phyloP scores from a whole-genome alignment of 2,329 filamentous ascomycete species.

The Neocucurbitaria cava region DNA sequence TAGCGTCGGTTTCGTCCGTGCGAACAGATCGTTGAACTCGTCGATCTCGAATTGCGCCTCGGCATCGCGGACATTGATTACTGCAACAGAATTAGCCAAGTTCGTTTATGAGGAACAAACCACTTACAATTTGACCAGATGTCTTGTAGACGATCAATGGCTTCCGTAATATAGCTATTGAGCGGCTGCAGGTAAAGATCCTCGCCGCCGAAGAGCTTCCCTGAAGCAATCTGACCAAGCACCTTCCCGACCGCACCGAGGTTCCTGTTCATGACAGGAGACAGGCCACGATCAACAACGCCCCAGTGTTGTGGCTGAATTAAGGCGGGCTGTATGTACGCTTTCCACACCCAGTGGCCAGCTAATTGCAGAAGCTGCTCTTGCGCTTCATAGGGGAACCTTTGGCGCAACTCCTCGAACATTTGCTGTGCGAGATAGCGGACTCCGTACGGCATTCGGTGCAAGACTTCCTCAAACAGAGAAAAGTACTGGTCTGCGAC shows the following conservation, averaged over 20 bases:
- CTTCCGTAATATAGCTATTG: constrained; percentile 88
- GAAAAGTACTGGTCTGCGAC: constrained; percentile 91
- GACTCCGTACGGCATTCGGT: constrained; percentile 90
- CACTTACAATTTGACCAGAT: constrained; percentile 72
- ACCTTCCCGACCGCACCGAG: constrained; percentile 90
- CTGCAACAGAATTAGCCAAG: constrained; percentile 50
- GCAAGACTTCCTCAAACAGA: constrained; percentile 80
- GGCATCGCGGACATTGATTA: constrained; percentile 84
- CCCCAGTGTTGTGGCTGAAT: constrained; percentile 91
- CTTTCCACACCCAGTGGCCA: constrained; percentile 91
- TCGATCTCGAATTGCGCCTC: constrained; percentile 97
- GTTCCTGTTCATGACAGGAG: constrained; percentile 92
- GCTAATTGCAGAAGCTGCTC: constrained; percentile 82
- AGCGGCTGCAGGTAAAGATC: constrained; percentile 95
- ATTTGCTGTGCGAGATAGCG: constrained; percentile 87
- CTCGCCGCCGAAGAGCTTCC: constrained; percentile 88
- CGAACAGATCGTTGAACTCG: constrained; percentile 97
- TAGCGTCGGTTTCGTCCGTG: constrained; percentile 94
- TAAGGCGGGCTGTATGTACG: constrained; percentile 89
- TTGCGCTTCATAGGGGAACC: constrained; percentile 81
- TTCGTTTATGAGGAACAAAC: not conserved
- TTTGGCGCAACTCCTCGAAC: constrained; percentile 76
- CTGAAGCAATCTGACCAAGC: constrained; percentile 85
- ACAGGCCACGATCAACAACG: constrained; percentile 86
- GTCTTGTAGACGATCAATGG: constrained; percentile 77